Evolutionary conservation across 2,329 filamentous ascomycete species (phyloP), one percentile per base, ranked within the genome.

Genomic region (Hortaea werneckii): DNA sequence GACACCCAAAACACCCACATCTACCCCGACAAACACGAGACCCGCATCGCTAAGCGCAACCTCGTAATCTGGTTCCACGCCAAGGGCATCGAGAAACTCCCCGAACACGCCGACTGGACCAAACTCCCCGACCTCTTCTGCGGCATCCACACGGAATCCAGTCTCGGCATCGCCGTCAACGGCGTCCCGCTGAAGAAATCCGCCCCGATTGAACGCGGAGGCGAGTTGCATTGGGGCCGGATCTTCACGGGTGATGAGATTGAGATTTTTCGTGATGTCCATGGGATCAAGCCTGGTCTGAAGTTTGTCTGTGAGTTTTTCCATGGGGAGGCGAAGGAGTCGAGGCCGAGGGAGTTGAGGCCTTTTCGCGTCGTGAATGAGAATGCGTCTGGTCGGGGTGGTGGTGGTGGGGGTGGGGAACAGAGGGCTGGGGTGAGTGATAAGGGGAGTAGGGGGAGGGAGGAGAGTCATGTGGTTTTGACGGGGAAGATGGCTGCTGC

Each of bases 91-190:
- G 82, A 86, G 47, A 72, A 72, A 43, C 70, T 70, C 32, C 75
- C 65, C 7, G 61, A 65, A 39, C 54, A 62, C 42, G 65, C 75
- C 43, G 78, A 76, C 46, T 80, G 73, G 69, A 72, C 68, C 7
- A 65, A 65, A 11, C 56, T 78, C 1, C 64, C 65, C 1, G 75
- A 78, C 9, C 70, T 82, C 1, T 82, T 82, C 55, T 75, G 78
- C 4, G 83, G 88, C 50, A 80, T 95, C 42, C 83, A 83, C 1
- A 94, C 87, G 3, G 87, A 88, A 56, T 83, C 86, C 4, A 83
- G 80, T 5, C 72, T 73, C 28, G 86, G 87, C 13, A 86, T 95
- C 50, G 75, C 71, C 54, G 74, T 96, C 59, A 95, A 95, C 57
- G 80, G 78, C 28, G 73, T 78, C n/a, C 70, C 73, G 37, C 67